Evolutionary conservation across 2,329 filamentous ascomycete species (phyloP).

Genomic region (Xylariaceae sp.): DNA sequence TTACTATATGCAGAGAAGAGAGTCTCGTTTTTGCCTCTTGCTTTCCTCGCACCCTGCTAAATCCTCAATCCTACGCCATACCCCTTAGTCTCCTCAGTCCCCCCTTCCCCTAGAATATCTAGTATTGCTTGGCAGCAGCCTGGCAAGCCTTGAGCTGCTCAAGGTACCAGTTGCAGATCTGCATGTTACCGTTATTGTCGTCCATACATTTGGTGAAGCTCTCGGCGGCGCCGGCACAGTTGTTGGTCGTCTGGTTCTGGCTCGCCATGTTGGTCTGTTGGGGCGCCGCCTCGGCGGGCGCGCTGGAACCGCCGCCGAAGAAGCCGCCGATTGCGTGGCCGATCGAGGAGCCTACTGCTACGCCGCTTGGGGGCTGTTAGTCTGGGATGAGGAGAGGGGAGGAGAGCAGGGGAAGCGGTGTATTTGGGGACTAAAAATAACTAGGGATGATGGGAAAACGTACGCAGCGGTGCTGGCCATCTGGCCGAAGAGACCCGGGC

Average conservation of each 20-base stretch:
- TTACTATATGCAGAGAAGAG: too few relatives aligned
- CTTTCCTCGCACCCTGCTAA: too few relatives aligned
- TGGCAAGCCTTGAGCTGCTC: conserved; percentile 96
- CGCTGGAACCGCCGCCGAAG: conserved; percentile 77
- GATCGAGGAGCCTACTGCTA: conserved; percentile 93
- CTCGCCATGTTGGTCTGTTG: conserved; percentile 55
- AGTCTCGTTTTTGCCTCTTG: too few relatives aligned
- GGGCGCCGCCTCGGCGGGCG: conserved; percentile 58
- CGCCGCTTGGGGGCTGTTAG: conserved; percentile 69
- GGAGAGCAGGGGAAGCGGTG: conserved; percentile 3
- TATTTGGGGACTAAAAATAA: too few relatives aligned
- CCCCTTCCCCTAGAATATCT: conserved; percentile 36
- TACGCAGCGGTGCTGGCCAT: conserved; percentile 98
- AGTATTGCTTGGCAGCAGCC: conserved; percentile 75
- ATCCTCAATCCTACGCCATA: background rate
- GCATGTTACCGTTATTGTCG: conserved; percentile 90
- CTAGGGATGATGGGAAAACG: conserved; percentile 5
- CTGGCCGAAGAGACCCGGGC: conserved; percentile 89
- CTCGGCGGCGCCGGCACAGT: conserved; percentile 80
- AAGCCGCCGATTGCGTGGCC: conserved; percentile 92
- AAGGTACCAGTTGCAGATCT: conserved; percentile 96
- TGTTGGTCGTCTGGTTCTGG: conserved; percentile 66
- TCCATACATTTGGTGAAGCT: conserved; percentile 97
- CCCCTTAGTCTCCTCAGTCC: background rate
- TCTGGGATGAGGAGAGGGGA: conserved; percentile 5